Evolutionary conservation across 345 rosid genomes (phyloP).

Genomic region (Eucalyptus polybractea): DNA sequence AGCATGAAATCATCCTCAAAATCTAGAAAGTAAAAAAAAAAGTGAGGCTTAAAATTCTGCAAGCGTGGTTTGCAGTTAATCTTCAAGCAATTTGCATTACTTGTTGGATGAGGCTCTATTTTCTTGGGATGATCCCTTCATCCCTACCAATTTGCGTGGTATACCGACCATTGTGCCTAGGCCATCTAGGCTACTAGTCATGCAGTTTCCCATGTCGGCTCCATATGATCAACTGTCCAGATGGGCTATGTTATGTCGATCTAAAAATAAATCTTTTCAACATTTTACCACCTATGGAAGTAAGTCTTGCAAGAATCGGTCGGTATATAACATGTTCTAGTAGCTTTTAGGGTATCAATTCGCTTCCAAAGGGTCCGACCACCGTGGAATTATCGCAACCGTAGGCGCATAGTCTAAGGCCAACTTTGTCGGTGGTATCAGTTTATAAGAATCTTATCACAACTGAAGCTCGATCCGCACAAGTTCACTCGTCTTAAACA

Average conservation of each 20-base stretch:
- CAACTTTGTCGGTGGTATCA: not conserved
- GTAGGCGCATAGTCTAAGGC: not conserved
- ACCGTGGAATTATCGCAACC: not conserved
- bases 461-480: not conserved
- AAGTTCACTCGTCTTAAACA: not conserved
- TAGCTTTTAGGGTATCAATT: not conserved
- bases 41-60: not conserved
- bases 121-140: not conserved
- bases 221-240: accelerated
- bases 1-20: not conserved
- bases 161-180: not conserved
- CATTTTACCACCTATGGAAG: not conserved
- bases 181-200: accelerated
- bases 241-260: not conserved
- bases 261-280: not conserved
- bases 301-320: not conserved
- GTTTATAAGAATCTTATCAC: not conserved
- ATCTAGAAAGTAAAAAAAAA: not conserved
- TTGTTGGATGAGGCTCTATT: not conserved
- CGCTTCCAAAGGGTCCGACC: not conserved
- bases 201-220: not conserved
- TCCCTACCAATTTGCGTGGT: not conserved
- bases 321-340: too few relatives aligned
- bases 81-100: not conserved
- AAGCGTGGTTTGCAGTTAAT: not conserved